Base-by-base conservation (phyloP, 2,329 filamentous ascomycete species). In the Decorospora gaudefroyi region DNA sequence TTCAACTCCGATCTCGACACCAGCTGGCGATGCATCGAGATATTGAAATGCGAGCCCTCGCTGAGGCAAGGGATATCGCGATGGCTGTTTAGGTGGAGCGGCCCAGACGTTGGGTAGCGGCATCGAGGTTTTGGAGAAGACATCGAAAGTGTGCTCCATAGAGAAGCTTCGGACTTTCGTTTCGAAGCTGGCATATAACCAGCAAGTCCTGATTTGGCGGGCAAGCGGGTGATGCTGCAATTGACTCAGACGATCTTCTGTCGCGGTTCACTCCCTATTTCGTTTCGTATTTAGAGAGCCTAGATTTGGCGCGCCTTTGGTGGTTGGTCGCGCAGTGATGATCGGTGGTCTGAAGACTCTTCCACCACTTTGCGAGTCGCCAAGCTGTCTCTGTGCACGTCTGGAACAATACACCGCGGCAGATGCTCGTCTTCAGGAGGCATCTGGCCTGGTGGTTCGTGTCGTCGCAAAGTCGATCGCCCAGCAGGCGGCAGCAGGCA, bases 21-120 rank as follows among this genome's bases (percentile, higher is more conserved):
- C n/a, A 28, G 15, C 13, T 42, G 18, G 31, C 32, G 21, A 31
- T 37, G 17, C 15, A n/a, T 13, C 11, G 18, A n/a, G 18, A 23
- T 15, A 15, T 37, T 26, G 27, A 29, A 26, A 17, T 19, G 17
- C 31, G 31, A 22, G 13, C 5, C 12, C 16, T 29, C 12, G 6
- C 29, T 28, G 30, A 23, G 25, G 28, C 30, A 31, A n/a, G 9
- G 4, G 13, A 15, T 17, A 10, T 23, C 6, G 45, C 13, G 21
- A 31, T 39, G 31, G 15, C 25, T 19, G 11, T 22, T 8, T 17
- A 13, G 32, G 22, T 31, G 11, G 33, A 25, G 12, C 15, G 38
- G 29, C 37, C 31, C 31, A 42, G 37, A 46, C 22, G 38, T 18
- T 26, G 8, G 27, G 38, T 42, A 42, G 43, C 43, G 43, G 43